phyloP scores from a whole-genome alignment of 2,329 filamentous ascomycete genomes.

The Zasmidium citrigriseum region DNA sequence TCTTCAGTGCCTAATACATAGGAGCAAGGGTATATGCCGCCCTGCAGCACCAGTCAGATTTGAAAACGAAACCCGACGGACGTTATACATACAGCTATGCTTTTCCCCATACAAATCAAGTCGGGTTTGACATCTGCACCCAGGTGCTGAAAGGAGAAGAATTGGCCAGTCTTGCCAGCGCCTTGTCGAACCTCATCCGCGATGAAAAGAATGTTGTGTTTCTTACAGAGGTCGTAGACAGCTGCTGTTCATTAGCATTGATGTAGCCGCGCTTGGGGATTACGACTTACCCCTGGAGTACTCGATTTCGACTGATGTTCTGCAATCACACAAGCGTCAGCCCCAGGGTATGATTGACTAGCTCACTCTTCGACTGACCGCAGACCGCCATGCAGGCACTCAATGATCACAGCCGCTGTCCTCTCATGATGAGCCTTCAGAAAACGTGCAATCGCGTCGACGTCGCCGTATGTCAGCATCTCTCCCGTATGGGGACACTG shows the following conservation, averaged over 20 bases:
- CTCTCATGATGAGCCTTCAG: background rate
- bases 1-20: background rate
- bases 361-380: background rate
- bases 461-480: background rate
- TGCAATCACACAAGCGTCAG: background rate
- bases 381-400: background rate
- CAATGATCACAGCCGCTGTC: background rate
- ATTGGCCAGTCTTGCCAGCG: constrained; percentile 46
- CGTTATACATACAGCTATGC: constrained; percentile 13
- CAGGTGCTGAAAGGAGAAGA: constrained; percentile 47
- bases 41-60: background rate
- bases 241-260: background rate
- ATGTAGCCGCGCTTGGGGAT: background rate
- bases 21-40: background rate
- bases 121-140: constrained; percentile 41
- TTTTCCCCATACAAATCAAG: constrained; percentile 43
- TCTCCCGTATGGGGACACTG: background rate
- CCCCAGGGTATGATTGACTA: background rate
- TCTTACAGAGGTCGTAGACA: constrained; percentile 37
- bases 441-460: background rate
- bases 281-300: background rate
- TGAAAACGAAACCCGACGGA: background rate
- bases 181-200: constrained; percentile 48
- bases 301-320: background rate
- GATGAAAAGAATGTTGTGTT: constrained; percentile 46